phyloP scores from a whole-genome alignment of 345 rosid genomes.

The Populus alba region DNA sequence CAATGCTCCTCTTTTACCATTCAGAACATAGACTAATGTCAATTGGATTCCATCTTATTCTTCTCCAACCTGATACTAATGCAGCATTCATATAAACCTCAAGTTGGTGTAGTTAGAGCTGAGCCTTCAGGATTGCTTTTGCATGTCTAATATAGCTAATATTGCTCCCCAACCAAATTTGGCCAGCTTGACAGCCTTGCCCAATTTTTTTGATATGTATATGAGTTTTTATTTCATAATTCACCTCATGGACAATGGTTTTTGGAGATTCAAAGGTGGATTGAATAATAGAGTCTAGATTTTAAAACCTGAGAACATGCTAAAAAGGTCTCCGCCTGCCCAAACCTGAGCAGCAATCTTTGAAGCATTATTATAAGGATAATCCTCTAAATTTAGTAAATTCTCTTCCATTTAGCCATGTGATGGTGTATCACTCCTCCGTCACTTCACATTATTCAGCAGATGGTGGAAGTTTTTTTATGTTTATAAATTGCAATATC shows the following conservation, averaged over 20 bases:
- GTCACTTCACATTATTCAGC: conserved; percentile 10
- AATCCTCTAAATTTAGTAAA: conserved; percentile 15
- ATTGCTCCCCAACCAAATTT: conserved; percentile 8
- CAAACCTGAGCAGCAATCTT: conserved; percentile 2
- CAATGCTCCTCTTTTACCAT: conserved; percentile 10
- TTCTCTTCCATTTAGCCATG: conserved; percentile 2
- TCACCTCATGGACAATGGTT: conserved; percentile 8
- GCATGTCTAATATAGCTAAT: background rate
- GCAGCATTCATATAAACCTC: background rate
- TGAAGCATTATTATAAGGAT: conserved; percentile 4
- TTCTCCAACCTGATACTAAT: background rate
- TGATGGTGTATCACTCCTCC: conserved; percentile 13
- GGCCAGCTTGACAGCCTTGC: conserved; percentile 18
- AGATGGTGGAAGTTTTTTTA: background rate
- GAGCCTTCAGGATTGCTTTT: background rate
- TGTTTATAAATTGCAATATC: background rate
- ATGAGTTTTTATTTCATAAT: conserved; percentile 6
- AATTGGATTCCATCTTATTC: conserved; percentile 5
- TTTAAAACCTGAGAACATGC: background rate
- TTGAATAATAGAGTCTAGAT: conserved; percentile 11
- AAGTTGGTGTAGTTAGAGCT: background rate
- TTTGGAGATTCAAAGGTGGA: conserved; percentile 13
- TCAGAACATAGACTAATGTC: background rate
- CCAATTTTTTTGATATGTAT: conserved; percentile 6
- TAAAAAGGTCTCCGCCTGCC: conserved; percentile 14